phyloP scores from a whole-genome alignment of 176 grass and related monocot species.

The Panicum miliaceum region DNA sequence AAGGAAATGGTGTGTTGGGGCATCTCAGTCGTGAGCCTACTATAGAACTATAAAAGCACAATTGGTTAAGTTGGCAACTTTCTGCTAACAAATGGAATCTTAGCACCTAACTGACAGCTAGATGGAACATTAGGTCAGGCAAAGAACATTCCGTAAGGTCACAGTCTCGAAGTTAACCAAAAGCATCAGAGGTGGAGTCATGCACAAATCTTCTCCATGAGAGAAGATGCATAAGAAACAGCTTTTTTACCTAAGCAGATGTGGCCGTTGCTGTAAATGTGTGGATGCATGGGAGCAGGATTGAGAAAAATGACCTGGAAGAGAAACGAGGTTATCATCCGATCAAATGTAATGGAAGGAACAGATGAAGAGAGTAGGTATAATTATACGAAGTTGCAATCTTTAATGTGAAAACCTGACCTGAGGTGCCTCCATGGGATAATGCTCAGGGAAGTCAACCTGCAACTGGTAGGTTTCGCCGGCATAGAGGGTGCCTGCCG shows the following conservation, averaged over 20 bases:
- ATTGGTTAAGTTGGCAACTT: conserved; percentile 41
- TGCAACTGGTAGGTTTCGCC: conserved; percentile 89
- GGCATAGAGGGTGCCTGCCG: conserved; percentile 74
- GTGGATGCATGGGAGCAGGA: conserved; percentile 85
- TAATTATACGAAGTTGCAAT: background rate
- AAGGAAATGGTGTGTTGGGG: conserved; percentile 20
- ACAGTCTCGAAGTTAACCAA: conserved; percentile 1
- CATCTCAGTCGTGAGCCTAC: conserved; percentile 27
- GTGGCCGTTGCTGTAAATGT: conserved; percentile 98
- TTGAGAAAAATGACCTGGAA: conserved; percentile 91
- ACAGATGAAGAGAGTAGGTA: background rate
- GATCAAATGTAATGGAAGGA: conserved; percentile 16
- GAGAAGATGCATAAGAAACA: conserved; percentile 22
- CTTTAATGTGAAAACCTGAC: conserved; percentile 33
- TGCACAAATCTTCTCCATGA: conserved; percentile 16
- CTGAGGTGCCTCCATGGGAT: conserved; percentile 97
- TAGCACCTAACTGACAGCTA: conserved; percentile 53
- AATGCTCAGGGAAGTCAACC: conserved; percentile 96
- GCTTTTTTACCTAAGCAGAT: conserved; percentile 87
- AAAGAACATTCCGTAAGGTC: conserved; percentile 38
- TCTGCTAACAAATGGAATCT: conserved; percentile 47
- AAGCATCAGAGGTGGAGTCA: conserved; percentile 12
- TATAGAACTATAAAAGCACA: conserved; percentile 32
- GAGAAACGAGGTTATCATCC: conserved; percentile 4
- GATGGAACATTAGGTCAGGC: conserved; percentile 41